Base-by-base conservation (phyloP, 441 rosid genomes). In the Daphne laureola region DNA sequence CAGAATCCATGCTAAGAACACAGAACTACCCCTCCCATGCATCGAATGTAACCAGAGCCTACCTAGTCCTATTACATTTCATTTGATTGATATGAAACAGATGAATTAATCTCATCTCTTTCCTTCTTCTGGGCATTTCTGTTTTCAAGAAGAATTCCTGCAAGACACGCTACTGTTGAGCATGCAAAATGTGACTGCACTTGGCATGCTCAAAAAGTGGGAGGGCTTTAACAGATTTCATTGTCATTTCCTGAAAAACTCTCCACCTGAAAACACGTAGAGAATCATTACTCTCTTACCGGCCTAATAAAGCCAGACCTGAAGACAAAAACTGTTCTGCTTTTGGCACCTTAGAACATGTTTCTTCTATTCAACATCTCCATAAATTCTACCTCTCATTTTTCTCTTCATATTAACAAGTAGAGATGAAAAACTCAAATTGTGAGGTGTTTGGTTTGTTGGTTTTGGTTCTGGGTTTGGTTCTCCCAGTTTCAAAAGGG, bases 361-460 rank as follows among this genome's bases (percentile, higher is more conserved):
- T 74, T 46, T 62, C 58, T 43, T n/a, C n/a, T n/a, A n/a, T n/a
- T 38, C 49, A 31, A 43, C 46, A 9, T 65, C 42, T 16, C 69
- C 23, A 66, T 70, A 60, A 72, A 67, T 58, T 48, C 77, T 57
- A 62, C 17, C 14, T 46, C 49, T 57, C 54, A 40, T 14, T 70
- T 55, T 49, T 72, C 59, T 57, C 44, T 49, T 26, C 61, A 35
- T 46, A 42, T 55, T 25, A 43, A 13, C 42, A 23, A 43, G 21
- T 16, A 26, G 36, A 65, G 46, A 81, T 81, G 83, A 64, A 65
- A 25, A 38, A 62, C 41, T 62, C 67, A 36, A 36, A 5, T 31
- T 31, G 50, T 16, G 42, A 46, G 31, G 35, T 67, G 48, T 48
- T 64, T 64, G 58, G 61, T 46, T 48, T 21, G 50, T 43, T 73